These are phyloP conservation scores for Populus hybrid DNA, from an alignment of 441 rosid species.

Conservation along the genomic window DNA sequence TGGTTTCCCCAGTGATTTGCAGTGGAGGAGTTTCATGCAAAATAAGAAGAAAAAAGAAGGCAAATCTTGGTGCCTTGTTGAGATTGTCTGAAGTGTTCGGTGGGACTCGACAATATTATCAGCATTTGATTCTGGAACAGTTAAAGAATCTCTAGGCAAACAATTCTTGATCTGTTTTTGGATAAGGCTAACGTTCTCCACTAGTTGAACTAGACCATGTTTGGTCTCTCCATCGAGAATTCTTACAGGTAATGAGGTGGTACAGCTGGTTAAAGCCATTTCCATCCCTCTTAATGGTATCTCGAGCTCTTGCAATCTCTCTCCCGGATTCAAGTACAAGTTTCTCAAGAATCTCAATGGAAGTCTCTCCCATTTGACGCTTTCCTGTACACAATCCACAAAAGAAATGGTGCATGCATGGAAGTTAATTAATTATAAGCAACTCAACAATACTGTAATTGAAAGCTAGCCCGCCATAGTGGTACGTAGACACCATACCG, in stretches of 20 bases:
- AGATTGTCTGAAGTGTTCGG: conserved; percentile 45
- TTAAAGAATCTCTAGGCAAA: conserved; percentile 28
- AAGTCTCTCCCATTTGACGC: conserved; percentile 72
- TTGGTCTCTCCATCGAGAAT: conserved; percentile 32
- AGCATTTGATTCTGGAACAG: conserved; percentile 53
- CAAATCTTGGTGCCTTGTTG: conserved; percentile 44
- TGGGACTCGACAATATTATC: conserved; percentile 31
- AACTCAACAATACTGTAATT: neutral
- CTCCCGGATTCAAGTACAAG: conserved; percentile 36
- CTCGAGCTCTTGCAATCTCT: conserved; percentile 51
- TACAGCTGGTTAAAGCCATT: conserved; percentile 43
- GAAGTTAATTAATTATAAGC: neutral
- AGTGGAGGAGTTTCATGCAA: conserved; percentile 56
- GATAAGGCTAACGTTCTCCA: conserved; percentile 39
- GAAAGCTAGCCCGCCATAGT: neutral
- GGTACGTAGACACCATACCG: neutral
- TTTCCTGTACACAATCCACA: conserved; percentile 41
- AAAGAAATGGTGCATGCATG: neutral
- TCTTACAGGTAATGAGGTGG: conserved; percentile 34
- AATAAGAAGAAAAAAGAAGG: conserved; percentile 70
- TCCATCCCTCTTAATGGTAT: conserved; percentile 73
- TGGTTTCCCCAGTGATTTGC: conserved; percentile 36
- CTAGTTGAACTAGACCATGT: conserved; percentile 32
- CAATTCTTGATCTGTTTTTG: conserved; percentile 36
- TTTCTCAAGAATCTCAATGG: conserved; percentile 45